Evolutionary conservation across 495 filamentous ascomycete genomes (phyloP).

Genomic region (Durotheca rogersii): DNA sequence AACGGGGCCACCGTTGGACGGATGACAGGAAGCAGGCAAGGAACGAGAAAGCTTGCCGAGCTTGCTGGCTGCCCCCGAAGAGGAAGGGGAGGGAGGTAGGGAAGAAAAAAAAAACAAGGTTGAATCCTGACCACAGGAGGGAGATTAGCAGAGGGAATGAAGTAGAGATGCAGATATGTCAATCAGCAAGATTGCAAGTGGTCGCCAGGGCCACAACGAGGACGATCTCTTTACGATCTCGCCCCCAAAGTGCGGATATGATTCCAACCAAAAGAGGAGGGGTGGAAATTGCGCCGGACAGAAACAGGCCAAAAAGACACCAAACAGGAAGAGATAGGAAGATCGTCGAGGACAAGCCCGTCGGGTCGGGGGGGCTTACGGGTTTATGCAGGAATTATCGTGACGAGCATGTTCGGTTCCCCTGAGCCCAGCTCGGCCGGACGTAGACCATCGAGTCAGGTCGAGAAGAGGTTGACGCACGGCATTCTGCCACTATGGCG

Average conservation of each 20-base stretch:
- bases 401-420: conserved; percentile 9
- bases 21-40: conserved; percentile 11
- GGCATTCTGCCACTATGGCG: too few relatives aligned
- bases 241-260: not conserved
- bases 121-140: too few relatives aligned
- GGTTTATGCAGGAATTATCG: conserved; percentile 28
- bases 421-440: conserved; percentile 9
- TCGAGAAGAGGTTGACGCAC: not conserved
- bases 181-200: conserved; percentile 1
- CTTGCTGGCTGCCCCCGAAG: conserved; percentile 12
- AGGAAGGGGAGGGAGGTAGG: not conserved
- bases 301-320: conserved; percentile 5
- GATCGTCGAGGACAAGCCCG: conserved; percentile 19
- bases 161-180: too few relatives aligned
- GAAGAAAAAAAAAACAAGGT: not conserved
- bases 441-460: not conserved
- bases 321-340: conserved; percentile 9
- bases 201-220: not conserved
- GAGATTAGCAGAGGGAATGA: too few relatives aligned
- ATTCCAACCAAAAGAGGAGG: conserved; percentile 8
- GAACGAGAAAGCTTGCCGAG: not conserved
- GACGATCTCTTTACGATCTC: not conserved
- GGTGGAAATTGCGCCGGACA: conserved; percentile 7
- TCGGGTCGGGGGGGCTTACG: too few relatives aligned
- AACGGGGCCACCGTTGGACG: not conserved